These are phyloP conservation scores for Citrus sinensis DNA, from an alignment of 345 rosid genomes.

Conservation along the genomic window DNA sequence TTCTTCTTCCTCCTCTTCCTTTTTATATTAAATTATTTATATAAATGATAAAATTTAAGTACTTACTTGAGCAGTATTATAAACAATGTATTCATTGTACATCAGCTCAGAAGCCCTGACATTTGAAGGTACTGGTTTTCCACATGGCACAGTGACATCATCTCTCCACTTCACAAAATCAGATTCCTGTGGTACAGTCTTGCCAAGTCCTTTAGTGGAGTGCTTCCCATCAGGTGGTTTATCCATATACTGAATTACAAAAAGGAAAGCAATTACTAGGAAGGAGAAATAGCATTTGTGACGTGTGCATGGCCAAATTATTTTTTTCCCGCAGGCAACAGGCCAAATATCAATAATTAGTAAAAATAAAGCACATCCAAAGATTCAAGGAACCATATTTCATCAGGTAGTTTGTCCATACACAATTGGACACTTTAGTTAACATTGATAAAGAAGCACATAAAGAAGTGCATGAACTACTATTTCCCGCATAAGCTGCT, in stretches of 20 bases:
- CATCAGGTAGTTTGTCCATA: too few relatives aligned
- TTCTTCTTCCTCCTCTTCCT: neutral
- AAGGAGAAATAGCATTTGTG: neutral
- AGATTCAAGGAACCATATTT: neutral
- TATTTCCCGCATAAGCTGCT: neutral
- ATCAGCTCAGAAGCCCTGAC: conserved; percentile 78
- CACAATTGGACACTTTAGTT: neutral
- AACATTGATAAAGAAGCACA: neutral
- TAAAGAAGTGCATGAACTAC: neutral
- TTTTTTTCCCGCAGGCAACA: neutral
- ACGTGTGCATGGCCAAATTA: neutral
- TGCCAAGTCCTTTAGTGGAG: conserved; percentile 93
- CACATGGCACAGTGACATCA: conserved; percentile 82
- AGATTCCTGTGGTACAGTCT: conserved; percentile 70
- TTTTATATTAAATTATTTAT: too few relatives aligned
- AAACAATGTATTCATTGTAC: conserved; percentile 94
- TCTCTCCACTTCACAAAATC: conserved; percentile 82
- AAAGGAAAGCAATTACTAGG: neutral
- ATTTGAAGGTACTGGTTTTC: conserved; percentile 79
- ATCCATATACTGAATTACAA: conserved; percentile 57
- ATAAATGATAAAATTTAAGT: neutral
- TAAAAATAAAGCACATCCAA: neutral
- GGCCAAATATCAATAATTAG: neutral
- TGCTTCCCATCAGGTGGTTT: conserved; percentile 91
- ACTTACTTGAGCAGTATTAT: conserved; percentile 81